Base-by-base conservation (phyloP, 176 grass and related monocot species). In the Lolium multiflorum region DNA sequence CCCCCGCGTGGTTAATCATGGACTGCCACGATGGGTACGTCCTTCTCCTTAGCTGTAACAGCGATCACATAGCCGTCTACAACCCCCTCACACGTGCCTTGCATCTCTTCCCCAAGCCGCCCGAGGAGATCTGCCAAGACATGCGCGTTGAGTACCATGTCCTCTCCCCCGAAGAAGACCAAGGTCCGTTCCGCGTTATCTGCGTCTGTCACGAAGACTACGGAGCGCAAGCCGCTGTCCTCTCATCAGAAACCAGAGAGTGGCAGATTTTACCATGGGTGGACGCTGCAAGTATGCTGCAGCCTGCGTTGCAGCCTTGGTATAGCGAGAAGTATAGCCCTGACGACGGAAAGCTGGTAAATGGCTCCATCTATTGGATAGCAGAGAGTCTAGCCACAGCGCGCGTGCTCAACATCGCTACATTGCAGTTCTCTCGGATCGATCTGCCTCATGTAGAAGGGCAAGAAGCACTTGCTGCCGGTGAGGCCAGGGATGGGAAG, bases 71-170 rank as follows among this genome's bases (percentile, higher is more conserved):
- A 3, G 71, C 71, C 12, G 46, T 74, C 46, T 74, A 51, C 46
- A 9, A 50, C 46, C 71, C 71, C 21, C 12, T 74, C 71, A 17
- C 71, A 17, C 46, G 46, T 4, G 22, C 71, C 22, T 46, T 74
- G 71, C 46, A 74, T 51, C 46, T 25, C 71, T 74, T 74, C 71
- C 46, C 71, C 46, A 4, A 7, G 13, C 46, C 71, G 46, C 71
- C 71, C 71, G 21, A 3, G 12, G 71, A 74, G 71, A 74, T 50
- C 71, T 17, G 71, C 71, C 6, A 51, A 25, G 71, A 50, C 1
- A 74, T 17, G 71, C 16, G 20, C 46, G 70, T 48, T 13, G 71
- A 74, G 46, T 74, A 4, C 71, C 71, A 74, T 49, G 71, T 74
- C 13, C 71, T 74, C 71, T 25, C 46, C 71, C 24, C 46, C 1